Evolutionary conservation across 108 stramenopile genomes (phyloP), one percentile per base, ranked within the genome.

Genomic region (Fragilariopsis cylindrus): DNA sequence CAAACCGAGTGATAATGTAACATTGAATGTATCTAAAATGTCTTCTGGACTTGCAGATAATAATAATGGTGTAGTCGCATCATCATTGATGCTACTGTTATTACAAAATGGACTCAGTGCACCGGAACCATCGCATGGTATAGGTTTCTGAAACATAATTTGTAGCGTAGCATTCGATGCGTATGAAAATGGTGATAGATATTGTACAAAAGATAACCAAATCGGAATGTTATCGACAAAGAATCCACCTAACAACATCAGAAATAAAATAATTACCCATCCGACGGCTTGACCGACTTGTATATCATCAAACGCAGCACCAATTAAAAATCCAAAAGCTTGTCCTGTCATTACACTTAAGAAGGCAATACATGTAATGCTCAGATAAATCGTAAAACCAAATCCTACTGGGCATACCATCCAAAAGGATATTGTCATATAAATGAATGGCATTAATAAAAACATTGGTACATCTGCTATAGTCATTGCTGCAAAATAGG

Each of bases 401-500:
- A 91, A 89, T 40, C 81, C 79, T 13, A 88, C 71, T 13, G 89
- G 71, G 16, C 79, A 87, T 8, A 76, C 62, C 87, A 92, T 85
- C 88, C 88, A 92, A 57, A 82, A 92, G 9, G 87, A 84, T 18
- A 89, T 82, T 7, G 71, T 63, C 85, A 85, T 79, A 76, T 86
- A 91, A 41, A 87, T 83, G 16, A 80, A 70, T 5, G 90, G 90
- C 49, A 91, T 71, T 9, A 74, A 55, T 3, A 91, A 53, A 8
- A 87, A 74, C 3, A 82, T 76, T 19, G 88, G 88, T 15, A 85
- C 83, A 64, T 91, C 88, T 52, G 76, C 82, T 7, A 80, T 82
- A 0, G 90, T 88, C 60, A 90, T 94, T 57, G 87, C 88, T 64
- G 88, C 54, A 71, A 94, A 91, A 71, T 94, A 94, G 3, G 90